A percentile compares a stretch with the other conserved stretches of the same genome.
Conservation (phyloP, 371 early-diverging fungal species). For the Funneliformis caledonium region DNA sequence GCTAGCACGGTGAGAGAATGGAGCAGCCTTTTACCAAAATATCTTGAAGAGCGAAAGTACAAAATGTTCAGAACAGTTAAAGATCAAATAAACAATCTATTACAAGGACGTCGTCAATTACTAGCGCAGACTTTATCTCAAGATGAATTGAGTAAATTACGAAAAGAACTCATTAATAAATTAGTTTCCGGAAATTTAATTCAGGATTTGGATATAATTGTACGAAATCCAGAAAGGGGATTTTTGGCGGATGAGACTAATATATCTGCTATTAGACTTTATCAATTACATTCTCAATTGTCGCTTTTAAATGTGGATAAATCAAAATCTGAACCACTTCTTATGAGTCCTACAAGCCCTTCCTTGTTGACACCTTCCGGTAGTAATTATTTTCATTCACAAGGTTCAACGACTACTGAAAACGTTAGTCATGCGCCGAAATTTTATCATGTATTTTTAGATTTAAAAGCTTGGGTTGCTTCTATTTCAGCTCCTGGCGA, state of each 20-base stretch:
- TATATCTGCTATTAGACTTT: constrained; percentile 61
- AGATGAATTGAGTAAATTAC: constrained; percentile 60
- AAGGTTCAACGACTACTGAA: constrained; percentile 3
- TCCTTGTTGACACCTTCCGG: background rate
- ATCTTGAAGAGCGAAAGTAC: constrained; percentile 62
- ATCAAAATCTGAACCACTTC: constrained; percentile 1
- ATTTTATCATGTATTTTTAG: constrained; percentile 62
- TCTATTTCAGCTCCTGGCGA: constrained; percentile 69
- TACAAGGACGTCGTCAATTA: constrained; percentile 70
- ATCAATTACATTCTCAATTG: constrained; percentile 62
- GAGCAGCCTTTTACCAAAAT: constrained; percentile 59
- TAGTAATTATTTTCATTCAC: constrained; percentile 18
- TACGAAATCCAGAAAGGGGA: constrained; percentile 70
- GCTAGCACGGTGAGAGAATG: constrained; percentile 71
- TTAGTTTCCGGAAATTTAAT: constrained; percentile 64
- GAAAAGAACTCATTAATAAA: constrained; percentile 62
- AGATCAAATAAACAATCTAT: constrained; percentile 62
- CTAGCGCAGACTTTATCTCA: constrained; percentile 67
- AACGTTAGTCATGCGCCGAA: constrained; percentile 47
- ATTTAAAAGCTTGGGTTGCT: constrained; percentile 68
- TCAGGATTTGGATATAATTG: constrained; percentile 61
- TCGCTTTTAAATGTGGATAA: constrained; percentile 39
- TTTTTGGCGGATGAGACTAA: constrained; percentile 62
- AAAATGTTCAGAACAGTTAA: constrained; percentile 57
- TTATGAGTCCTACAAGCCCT: background rate